A percentile compares a stretch with the other conserved stretches of the same genome.
Evolutionary conservation across 495 filamentous ascomycete genomes (phyloP).

Genomic region (Geoglossum glabrum): DNA sequence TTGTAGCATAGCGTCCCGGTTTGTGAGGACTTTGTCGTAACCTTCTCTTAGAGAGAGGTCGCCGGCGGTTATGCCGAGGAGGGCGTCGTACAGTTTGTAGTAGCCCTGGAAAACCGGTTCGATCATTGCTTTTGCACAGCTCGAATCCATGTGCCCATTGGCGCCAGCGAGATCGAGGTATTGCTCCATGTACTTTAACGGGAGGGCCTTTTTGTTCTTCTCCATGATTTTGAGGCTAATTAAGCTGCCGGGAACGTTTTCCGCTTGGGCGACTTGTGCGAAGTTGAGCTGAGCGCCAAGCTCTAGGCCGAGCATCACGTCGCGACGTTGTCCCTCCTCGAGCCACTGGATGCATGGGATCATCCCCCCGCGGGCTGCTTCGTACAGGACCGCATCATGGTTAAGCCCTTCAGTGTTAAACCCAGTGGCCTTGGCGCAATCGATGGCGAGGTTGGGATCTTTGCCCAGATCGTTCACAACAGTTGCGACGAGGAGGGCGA

Average conservation of each 20-base stretch:
- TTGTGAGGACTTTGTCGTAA: constrained; percentile 19
- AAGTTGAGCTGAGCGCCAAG: constrained; percentile 28
- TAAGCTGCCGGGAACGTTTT: constrained; percentile 18
- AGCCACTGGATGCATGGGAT: constrained; percentile 14
- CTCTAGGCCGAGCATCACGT: constrained; percentile 22
- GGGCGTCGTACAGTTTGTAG: constrained; percentile 15
- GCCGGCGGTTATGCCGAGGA: constrained; percentile 9
- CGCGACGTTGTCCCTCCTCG: constrained; percentile 9
- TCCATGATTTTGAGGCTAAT: constrained; percentile 13
- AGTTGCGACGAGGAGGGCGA: constrained; percentile 18
- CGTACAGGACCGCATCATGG: constrained; percentile 20
- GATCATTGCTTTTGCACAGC: constrained; percentile 17
- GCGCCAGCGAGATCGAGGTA: constrained; percentile 22
- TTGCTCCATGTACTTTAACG: constrained; percentile 20
- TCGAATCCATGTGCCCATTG: constrained; percentile 20
- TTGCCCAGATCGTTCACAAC: constrained; percentile 24
- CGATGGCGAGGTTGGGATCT: constrained; percentile 16
- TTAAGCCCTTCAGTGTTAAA: constrained; percentile 12
- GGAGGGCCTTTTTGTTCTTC: constrained; percentile 13
- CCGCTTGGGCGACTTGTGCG: constrained; percentile 22
- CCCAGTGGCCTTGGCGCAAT: constrained; percentile 14
- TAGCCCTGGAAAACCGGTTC: constrained; percentile 19
- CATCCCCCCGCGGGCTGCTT: constrained; percentile 15
- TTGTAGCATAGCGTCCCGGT: constrained; percentile 12
- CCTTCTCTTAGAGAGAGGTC: constrained; percentile 12